Base-by-base conservation (phyloP, 768 basidiomycete genomes). In the Pisolithus marmoratus region DNA sequence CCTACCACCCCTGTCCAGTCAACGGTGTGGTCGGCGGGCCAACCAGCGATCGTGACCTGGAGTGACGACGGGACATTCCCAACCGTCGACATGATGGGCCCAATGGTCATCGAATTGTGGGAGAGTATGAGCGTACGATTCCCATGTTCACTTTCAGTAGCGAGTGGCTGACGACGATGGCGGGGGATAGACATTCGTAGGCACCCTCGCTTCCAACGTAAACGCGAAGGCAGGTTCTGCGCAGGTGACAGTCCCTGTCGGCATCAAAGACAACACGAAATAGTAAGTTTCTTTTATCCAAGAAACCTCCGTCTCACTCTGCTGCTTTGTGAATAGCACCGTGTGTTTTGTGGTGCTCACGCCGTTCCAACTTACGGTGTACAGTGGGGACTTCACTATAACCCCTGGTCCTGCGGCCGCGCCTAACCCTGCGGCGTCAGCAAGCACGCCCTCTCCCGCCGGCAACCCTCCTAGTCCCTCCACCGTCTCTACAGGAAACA, bases 321-420 rank as follows among this genome's bases (percentile, higher is more conserved):
- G 11, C 42, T 14, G 24, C 31, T 14, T 23, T 23, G 20, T 43
- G 14, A 31, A 7, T 40, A 72, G 73, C 37, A 62, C 64, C 22
- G 55, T 75, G 20, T 66, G 63, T 36, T 75, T 75, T 43, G 55
- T 59, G 42, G 62, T 65, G 50, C 41, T 53, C 22, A 46, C 54
- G 3, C 70, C 69, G 14, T 50, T 44, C 12, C 29, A 53, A 5
- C n/a, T 53, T 23, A 69, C 70, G 1, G 58, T 79, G 22, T 84
- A 78, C 60, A 76, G 79, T 19, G 75, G 81, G 8, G 71, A 77
- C 55, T 85, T 85, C 51, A 58, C 54, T 37, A 75, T 83, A 41
- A 46, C 61, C 6, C 54, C 63, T 46, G 24, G 14, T 26, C 17
- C 24, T 8, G 5, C 19, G 15, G 29, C 46, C 20, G 34, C 8